Base-by-base conservation (phyloP, 2,329 filamentous ascomycete species). In the Dothideomycetes sp. region DNA sequence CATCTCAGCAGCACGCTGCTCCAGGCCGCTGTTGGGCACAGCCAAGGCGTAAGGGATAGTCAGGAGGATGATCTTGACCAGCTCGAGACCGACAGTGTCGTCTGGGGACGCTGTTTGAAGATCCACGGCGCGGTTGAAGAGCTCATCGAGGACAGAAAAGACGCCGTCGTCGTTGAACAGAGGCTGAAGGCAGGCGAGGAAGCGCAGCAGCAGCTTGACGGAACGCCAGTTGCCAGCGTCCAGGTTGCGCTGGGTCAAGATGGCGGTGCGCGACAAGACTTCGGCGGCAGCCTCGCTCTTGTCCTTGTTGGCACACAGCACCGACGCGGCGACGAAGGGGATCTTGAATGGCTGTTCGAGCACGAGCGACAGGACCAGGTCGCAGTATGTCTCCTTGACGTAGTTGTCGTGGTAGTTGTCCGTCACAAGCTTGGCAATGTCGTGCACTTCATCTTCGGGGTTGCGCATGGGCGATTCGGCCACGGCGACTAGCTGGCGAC, bases 271-370 rank as follows among this genome's bases (percentile, higher is more conserved):
- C 37, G 65, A 70, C 50, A 96, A 68, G 15, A 94, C 68, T 48
- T 86, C 76, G 25, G 72, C 71, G 22, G 82, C 76, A 24, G 94
- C 70, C 50, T 91, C 83, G 4, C 82, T 71, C 56, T 85, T 86
- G 52, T 83, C 65, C 18, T 76, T 74, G 64, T 96, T 95, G 49
- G 80, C 74, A 43, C 86, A 74, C 44, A 94, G 72, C 30, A 93
- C 74, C 11, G 89, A 80, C 15, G 84, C 85, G 8, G 88, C 87
- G 25, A 94, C 74, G 58, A 95, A 96, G 0, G 91, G 89, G n/a
- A 87, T 93, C 70, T 96, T 96, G 62, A 98, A 81, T 1, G 91
- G 91, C 64, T 98, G 91, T 65, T 98, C 91, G 24, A 85, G 60
- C 30, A 83, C 73, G 73, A 96, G 71, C 62, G 89, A 84, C 44